Base-by-base conservation (phyloP, 2,329 filamentous ascomycete species). In the Grosmannia penicillata region DNA sequence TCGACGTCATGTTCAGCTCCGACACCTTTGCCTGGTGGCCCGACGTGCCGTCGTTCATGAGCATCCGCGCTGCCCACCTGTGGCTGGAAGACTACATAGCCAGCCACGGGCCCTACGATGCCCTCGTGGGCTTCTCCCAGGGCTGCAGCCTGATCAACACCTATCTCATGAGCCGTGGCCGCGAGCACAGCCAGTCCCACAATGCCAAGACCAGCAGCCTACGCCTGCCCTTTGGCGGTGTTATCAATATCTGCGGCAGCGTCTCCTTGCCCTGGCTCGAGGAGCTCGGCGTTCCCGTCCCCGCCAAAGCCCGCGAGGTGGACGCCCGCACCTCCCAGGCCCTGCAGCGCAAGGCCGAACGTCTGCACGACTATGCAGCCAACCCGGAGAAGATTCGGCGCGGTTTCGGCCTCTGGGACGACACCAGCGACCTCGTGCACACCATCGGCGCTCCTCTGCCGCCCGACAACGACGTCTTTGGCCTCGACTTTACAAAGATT, bases 221-320 rank as follows among this genome's bases (percentile, higher is more conserved):
- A n/a, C n/a, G n/a, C n/a, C n/a, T n/a, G n/a, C 56, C 58, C 1
- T 62, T 64, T 46, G 49, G 48, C 19, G 58, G 56, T 6, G 61
- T 55, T 36, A 46, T 62, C 24, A 63, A 63, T 45, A 49, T n/a
- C 29, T 58, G 58, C 43, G 60, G 60, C 25, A 53, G 53, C 8
- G 32, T 63, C 28, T 53, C 59, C 10, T 49, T 63, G 23, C 41
- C 44, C 6, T 49, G 49, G 15, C 48, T 60, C 2, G 54, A 53
- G 26, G 54, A 58, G 25, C 49, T 63, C 6, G 57, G 54, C 6
- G 48, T 59, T 2, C 39, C 44, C 2, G 51, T 62, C 1, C 44
- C 58, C 11, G 42, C 47, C 10, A 45, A 48, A 18, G 58, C 59
- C 3, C 49, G 53, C 28, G 51, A 49, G 3, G 37, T 59, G 18